Conservation (phyloP, 257 asterid genomes). For the Cruciata laevipes region DNA sequence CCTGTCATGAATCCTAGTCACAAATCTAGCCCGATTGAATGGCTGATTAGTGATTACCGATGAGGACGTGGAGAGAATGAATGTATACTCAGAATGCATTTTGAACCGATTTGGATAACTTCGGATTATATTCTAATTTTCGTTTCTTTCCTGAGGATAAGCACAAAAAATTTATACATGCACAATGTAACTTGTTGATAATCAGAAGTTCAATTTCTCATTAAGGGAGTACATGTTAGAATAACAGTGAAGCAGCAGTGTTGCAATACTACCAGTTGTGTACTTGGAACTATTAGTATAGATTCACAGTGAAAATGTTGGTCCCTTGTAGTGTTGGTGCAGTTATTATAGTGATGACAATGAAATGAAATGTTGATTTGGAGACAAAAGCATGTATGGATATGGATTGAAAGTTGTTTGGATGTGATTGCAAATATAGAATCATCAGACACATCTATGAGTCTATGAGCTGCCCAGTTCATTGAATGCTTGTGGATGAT, state of each 20-base stretch:
- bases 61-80: background rate
- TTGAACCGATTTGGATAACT: background rate
- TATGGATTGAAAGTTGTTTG: background rate
- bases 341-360: background rate
- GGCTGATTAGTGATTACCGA: background rate
- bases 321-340: background rate
- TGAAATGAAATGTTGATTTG: background rate
- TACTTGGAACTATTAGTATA: background rate
- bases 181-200: background rate
- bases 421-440: background rate
- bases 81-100: too few species aligned
- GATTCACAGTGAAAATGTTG: background rate
- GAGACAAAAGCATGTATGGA: background rate
- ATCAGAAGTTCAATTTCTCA: background rate
- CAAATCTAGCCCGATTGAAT: background rate
- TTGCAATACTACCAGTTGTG: background rate
- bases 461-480: conserved; percentile 1
- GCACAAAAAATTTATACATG: background rate
- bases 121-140: background rate
- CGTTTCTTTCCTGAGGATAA: too few species aligned
- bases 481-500: conserved; percentile 1
- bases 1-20: background rate
- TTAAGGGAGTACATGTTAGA: background rate
- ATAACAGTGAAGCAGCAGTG: background rate
- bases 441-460: background rate